phyloP scores from a whole-genome alignment of 371 early-diverging fungal genomes.

The Smittium culicis region DNA sequence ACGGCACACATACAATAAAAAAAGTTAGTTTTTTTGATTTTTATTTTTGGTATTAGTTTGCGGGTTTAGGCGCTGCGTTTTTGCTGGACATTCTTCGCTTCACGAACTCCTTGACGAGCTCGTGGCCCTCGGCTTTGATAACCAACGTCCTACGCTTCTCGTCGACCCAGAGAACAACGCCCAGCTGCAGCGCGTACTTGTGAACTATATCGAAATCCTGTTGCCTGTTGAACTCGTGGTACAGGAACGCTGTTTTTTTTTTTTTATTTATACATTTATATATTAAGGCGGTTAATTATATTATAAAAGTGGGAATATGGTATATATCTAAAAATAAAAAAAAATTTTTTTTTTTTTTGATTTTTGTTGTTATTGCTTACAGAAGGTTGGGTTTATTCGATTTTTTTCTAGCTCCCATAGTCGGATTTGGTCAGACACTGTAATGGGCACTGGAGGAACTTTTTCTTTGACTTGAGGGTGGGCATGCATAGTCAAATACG shows the following conservation, averaged over 20 bases:
- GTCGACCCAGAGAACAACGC: slow-evolving; percentile 63
- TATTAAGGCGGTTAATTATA: neutral
- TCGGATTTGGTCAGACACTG: slow-evolving; percentile 91
- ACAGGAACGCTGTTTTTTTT: slow-evolving; percentile 51
- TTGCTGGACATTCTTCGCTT: slow-evolving; percentile 23
- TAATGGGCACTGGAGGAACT: slow-evolving; percentile 69
- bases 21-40: too few species aligned
- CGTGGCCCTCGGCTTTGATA: slow-evolving; percentile 46
- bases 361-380: too few species aligned
- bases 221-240: slow-evolving; percentile 61
- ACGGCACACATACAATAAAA: too few species aligned
- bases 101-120: slow-evolving; percentile 40
- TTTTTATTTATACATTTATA: slow-evolving; percentile 10
- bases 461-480: slow-evolving; percentile 69
- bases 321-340: too few species aligned
- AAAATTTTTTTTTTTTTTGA: too few species aligned
- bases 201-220: slow-evolving; percentile 61
- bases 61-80: too few species aligned
- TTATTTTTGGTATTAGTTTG: too few species aligned
- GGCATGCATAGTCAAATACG: slow-evolving; percentile 76
- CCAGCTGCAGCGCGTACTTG: slow-evolving; percentile 61
- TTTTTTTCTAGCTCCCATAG: slow-evolving; percentile 97
- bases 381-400: slow-evolving; percentile 47
- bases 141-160: slow-evolving; percentile 43
- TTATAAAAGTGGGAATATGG: neutral